A percentile compares a stretch with the other conserved stretches of the same genome.
phyloP scores from a whole-genome alignment of 2,329 filamentous ascomycete genomes.

The Penicillium frequentans region DNA sequence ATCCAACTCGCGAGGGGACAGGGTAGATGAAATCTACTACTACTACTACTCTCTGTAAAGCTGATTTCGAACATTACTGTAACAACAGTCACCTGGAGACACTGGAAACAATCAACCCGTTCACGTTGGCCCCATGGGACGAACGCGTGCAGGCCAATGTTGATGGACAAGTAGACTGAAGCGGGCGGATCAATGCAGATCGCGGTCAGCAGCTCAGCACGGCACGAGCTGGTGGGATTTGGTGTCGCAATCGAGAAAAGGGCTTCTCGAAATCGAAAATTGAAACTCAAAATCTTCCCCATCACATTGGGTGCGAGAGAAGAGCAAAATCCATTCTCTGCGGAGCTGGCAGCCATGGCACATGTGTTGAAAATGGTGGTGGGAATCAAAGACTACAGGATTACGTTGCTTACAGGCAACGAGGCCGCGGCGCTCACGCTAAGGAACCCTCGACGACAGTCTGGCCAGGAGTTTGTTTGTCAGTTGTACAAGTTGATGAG shows the following conservation, averaged over 20 bases:
- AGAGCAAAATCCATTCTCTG: constrained; percentile 25
- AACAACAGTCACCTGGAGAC: no score
- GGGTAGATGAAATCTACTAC: no score
- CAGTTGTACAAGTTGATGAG: constrained; percentile 24
- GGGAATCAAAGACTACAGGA: constrained; percentile 19
- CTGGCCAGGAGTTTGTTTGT: constrained; percentile 18
- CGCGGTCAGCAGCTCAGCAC: constrained; percentile 20
- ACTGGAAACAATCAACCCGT: not conserved
- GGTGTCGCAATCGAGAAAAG: constrained; percentile 26
- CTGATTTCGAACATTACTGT: no score
- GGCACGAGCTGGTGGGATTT: constrained; percentile 19
- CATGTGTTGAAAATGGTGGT: constrained; percentile 16
- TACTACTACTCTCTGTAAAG: no score
- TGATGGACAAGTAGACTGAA: not conserved
- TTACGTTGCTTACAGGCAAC: constrained; percentile 23
- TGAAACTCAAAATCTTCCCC: constrained; percentile 20
- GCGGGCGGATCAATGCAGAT: constrained; percentile 12
- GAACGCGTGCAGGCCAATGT: not conserved
- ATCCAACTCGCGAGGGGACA: no score
- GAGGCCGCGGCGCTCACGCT: constrained; percentile 24
- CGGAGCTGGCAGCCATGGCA: constrained; percentile 26
- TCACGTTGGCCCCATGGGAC: not conserved
- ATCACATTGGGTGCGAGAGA: constrained; percentile 17
- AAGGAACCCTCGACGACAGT: constrained; percentile 21
- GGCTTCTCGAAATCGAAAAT: constrained; percentile 28